Base-by-base conservation (phyloP, 2,329 filamentous ascomycete genomes). In the Davidsoniella neocaledoniae region DNA sequence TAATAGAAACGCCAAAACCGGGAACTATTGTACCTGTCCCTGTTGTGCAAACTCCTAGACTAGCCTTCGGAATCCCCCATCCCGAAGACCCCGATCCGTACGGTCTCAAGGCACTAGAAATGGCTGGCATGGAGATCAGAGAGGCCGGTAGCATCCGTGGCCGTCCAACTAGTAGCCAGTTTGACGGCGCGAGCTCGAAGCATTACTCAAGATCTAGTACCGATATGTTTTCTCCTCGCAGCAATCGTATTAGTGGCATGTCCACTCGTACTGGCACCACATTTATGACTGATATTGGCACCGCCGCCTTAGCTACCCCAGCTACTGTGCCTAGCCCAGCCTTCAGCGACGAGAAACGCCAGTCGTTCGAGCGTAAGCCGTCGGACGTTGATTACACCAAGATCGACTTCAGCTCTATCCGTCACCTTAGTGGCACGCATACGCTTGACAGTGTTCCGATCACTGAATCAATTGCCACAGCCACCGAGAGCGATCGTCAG, bases 61-160 rank as follows among this genome's bases (percentile, higher is more conserved):
- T 71, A 26, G 66, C 68, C 2, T 94, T 95, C 65, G 88, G 88
- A 2, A 70, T 94, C 14, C 87, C 86, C 1, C 79, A 81, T 55
- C 66, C 69, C 3, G 78, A 87, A 49, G 90, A 96, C 57, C 87
- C 88, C 0, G 90, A 96, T 61, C 90, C 90, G 0, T 96, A 85
- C 60, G 90, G 90, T 21, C 83, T 95, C 23, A 74, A 88, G 55
- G 88, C 90, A 6, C 67, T 96, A n/a, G 86, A 94, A 61, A 81
- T 86, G 68, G 84, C 87, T 54, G 90, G 90, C 2, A 68, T 95
- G 50, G 85, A 90, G 57, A 91, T 96, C 56, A 77, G 84, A 48
- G 88, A 95, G 66, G 88, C 88, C n/a, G 87, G 86, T 33, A 82
- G 81, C 2, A 76, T 79, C 46, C 59, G 59, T 5, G 70, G 76